Evolutionary conservation across 2,329 filamentous ascomycete genomes (phyloP), one percentile per base, ranked within the genome.

Genomic region (Fusarium sp.): DNA sequence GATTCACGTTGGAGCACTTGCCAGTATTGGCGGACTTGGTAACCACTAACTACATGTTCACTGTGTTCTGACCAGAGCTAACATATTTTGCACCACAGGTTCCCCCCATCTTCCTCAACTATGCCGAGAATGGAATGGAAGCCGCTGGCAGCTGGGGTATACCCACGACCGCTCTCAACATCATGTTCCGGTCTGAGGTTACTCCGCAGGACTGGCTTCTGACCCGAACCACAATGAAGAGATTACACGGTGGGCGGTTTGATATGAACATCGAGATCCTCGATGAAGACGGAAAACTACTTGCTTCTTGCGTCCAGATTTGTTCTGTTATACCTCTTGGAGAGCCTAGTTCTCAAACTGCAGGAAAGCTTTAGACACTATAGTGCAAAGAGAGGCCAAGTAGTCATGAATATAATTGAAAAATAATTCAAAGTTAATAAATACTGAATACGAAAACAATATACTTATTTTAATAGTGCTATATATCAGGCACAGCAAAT

Each of bases 231-330:
- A 52, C 48, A 16, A 52, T 52, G 48, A 52, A 25, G 18, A 35
- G 48, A 21, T 11, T 52, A 9, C 23, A 52, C 1, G 23, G 48
- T 15, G 31, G 48, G 12, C 23, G 48, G 23, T 37, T 52, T 27
- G 48, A 52, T 52, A 52, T 52, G 48, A 37, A 37, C 18, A 37
- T 52, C 5, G 48, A 52, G 31, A 37, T 52, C 5, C 48, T 52
- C 2, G 7, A 37, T 37, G 31, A 37, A 25, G 10, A 21, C 3
- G 48, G 48, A 7, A 25, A 52, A 25, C 12, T 52, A 10, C 23
- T 52, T 12, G 31, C 48, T 21, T 52, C 48, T 11, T 52, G 48
- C 23, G 29, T 21, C 6, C 48, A 52, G 31, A 4, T 52, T 21
- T 52, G 48, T 16, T 52, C 48, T 16, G 31, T 23, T 5, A 52